Conservation (phyloP, 2,329 filamentous ascomycete genomes). For the Colletotrichum agaves region DNA sequence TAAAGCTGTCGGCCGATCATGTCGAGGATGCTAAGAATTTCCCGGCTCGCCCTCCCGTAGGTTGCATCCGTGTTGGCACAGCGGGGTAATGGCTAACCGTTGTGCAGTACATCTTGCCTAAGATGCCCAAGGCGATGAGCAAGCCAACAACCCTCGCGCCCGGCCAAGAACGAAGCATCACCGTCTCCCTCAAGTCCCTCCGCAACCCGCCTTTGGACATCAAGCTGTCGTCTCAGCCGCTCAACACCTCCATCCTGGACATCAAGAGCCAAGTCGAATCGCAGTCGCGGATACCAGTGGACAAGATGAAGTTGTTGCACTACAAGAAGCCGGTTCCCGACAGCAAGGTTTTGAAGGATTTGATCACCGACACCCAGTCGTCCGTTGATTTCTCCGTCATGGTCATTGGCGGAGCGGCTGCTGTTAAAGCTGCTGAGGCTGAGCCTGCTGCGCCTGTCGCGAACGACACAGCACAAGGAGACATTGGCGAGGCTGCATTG, state of each 20-base stretch:
- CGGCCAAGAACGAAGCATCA: conserved; percentile 63
- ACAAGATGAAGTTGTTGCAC: conserved; percentile 86
- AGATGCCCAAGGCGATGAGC: conserved; percentile 68
- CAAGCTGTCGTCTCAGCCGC: conserved; percentile 69
- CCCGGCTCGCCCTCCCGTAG: conserved; percentile 79
- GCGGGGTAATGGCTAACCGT: conserved; percentile 19
- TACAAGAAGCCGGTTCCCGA: conserved; percentile 89
- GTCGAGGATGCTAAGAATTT: conserved; percentile 86
- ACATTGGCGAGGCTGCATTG: conserved; percentile 62
- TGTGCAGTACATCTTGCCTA: conserved; percentile 76
- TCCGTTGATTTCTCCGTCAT: conserved; percentile 84
- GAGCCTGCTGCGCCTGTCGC: conserved; percentile 50
- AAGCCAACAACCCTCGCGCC: conserved; percentile 60
- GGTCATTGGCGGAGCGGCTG: conserved; percentile 78
- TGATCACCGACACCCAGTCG: conserved; percentile 67
- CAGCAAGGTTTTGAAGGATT: conserved; percentile 79
- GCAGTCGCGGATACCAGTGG: conserved; percentile 71
- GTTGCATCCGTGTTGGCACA: conserved; percentile 45
- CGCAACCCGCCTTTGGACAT: conserved; percentile 79
- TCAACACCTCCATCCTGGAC: conserved; percentile 80
- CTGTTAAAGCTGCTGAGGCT: conserved; percentile 54
- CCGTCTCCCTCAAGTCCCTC: conserved; percentile 77
- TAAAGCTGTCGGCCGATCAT: conserved; percentile 89
- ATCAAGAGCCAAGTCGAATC: conserved; percentile 77
- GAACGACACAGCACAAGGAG: conserved; percentile 35